Percentiles rank a stretch among this genome's conserved stretches.
phyloP scores from a whole-genome alignment of 129 eudicot species.

The Flaveria ramosissima region DNA sequence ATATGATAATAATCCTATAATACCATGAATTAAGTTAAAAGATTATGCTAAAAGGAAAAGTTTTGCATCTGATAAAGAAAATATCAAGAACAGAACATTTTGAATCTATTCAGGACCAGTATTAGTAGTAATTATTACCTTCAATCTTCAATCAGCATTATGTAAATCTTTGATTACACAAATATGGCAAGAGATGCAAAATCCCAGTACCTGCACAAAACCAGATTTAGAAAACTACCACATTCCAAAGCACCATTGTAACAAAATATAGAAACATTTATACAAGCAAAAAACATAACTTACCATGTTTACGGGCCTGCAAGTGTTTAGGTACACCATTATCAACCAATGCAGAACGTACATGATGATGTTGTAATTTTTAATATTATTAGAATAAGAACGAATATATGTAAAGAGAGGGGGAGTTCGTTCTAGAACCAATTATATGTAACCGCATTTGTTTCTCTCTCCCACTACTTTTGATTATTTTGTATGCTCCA shows the following conservation, averaged over 20 bases:
- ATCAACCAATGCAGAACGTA: conserved; percentile 5
- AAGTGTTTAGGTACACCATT: conserved; percentile 9
- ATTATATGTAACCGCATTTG: no score
- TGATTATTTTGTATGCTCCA: no score
- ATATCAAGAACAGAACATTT: not conserved
- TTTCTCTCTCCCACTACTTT: no score
- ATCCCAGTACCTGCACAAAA: conserved; percentile 25
- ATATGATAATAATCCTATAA: no score
- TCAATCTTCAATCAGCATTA: conserved; percentile 17
- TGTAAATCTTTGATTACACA: not conserved
- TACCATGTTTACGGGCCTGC: conserved; percentile 18
- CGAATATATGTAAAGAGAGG: not conserved
- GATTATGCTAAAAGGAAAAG: no score
- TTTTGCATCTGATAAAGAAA: not conserved
- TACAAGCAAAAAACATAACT: not conserved
- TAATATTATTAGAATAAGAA: conserved; percentile 1
- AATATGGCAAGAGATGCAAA: not conserved
- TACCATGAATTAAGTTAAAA: no score
- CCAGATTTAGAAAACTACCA: not conserved
- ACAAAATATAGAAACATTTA: conserved; percentile 1
- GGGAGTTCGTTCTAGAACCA: no score
- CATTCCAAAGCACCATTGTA: conserved; percentile 9
- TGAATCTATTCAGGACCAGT: not conserved
- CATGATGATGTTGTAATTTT: conserved; percentile 1
- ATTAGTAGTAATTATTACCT: conserved; percentile 7